Evolutionary conservation across 169 alveolate genomes (phyloP), one percentile per base, ranked within the genome.

Genomic region (Theileria orientalis): DNA sequence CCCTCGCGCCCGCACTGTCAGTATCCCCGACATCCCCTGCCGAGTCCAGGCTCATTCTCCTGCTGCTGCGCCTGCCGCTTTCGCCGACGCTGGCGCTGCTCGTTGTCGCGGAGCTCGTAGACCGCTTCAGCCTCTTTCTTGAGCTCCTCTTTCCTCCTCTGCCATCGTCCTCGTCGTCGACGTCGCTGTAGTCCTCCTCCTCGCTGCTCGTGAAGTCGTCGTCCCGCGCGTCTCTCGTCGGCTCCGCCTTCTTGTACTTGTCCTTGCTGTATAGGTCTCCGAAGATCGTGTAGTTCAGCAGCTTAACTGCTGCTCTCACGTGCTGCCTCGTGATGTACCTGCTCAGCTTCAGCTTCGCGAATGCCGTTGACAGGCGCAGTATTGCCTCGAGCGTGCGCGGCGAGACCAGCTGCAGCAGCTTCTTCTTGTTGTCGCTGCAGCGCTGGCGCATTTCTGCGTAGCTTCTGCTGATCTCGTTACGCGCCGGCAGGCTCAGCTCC

Each of bases 361-460:
- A 95, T 33, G 96, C 95, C 8, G 95, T 90, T 3, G 96, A 92
- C 13, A 94, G 87, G 30, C 97, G 93, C 32, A 94, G 87, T 46
- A 90, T 86, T 8, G 96, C 97, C 79, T 94, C 97, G 56, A 94
- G 86, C 8, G 96, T 91, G 64, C 97, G 84, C 19, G 93, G 93
- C 11, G 93, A 76, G 30, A 87, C 93, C 16, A 89, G 82, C 69
- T 87, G 93, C 42, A 83, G 84, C 30, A 83, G 66, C 83, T 83
- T 83, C 66, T 71, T 70, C 35, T 77, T 89, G 27, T 84, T 74
- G 42, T 83, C 78, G 47, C 79, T 67, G 37, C 90, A 90, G 29
- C 84, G 70, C 56, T 83, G 82, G 19, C 96, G 83, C 27, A 92
- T 54, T 49, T 91, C 90, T 14, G 92, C 76, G 66, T 91, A 92